Percentiles rank a stretch among this genome's conserved stretches.
Evolutionary conservation across 495 filamentous ascomycete genomes (phyloP).

Genomic region (Penicillium goetzii): DNA sequence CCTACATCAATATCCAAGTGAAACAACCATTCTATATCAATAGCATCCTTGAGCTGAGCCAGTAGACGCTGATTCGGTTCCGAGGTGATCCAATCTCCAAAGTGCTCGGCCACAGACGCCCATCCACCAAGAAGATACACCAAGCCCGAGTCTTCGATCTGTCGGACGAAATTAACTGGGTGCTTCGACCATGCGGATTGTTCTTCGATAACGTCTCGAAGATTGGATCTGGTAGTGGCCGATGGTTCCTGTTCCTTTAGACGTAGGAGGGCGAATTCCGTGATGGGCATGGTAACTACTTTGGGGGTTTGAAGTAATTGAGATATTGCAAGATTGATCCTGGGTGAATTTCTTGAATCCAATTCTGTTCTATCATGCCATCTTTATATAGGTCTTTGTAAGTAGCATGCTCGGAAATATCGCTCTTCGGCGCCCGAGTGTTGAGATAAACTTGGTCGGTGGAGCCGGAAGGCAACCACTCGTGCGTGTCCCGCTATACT

Average conservation of each 20-base stretch:
- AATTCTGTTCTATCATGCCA: background rate
- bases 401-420: too few relatives aligned
- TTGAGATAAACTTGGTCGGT: too few relatives aligned
- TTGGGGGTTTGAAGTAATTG: background rate
- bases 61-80: slow-evolving; percentile 47
- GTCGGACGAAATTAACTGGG: slow-evolving; percentile 41
- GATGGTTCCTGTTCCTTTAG: slow-evolving; percentile 24
- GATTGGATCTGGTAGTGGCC: slow-evolving; percentile 23
- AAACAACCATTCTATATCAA: slow-evolving; percentile 45
- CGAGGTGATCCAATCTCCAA: slow-evolving; percentile 48
- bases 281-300: slow-evolving; percentile 46
- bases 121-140: slow-evolving; percentile 57
- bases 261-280: slow-evolving; percentile 56
- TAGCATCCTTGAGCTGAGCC: slow-evolving; percentile 43
- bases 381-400: too few relatives aligned
- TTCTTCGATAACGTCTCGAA: slow-evolving; percentile 38
- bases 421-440: too few relatives aligned
- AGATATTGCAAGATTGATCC: background rate
- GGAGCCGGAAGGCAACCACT: too few relatives aligned
- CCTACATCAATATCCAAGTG: slow-evolving; percentile 41
- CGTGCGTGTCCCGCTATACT: too few relatives aligned
- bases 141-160: slow-evolving; percentile 50
- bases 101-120: slow-evolving; percentile 52
- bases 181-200: slow-evolving; percentile 42
- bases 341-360: background rate